A percentile compares a stretch with the other conserved stretches of the same genome.
phyloP scores from a whole-genome alignment of 1,284 basidiomycete species.

The Salmacisia buchloeana region DNA sequence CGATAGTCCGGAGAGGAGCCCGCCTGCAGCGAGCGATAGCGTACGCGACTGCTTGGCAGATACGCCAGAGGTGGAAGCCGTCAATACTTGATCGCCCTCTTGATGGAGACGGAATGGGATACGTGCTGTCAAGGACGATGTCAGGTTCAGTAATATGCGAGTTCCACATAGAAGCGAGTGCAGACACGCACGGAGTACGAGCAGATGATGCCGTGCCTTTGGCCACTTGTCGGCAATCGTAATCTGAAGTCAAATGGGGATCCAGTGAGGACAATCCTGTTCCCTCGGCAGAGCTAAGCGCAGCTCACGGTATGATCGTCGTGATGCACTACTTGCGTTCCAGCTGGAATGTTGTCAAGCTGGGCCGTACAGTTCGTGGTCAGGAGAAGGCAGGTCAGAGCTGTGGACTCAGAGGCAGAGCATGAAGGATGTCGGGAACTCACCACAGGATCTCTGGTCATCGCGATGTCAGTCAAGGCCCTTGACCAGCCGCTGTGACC shows the following conservation, averaged over 20 bases:
- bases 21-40: conserved; percentile 20
- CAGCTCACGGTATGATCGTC: background rate
- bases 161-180: conserved; percentile 1
- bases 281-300: background rate
- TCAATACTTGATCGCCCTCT: background rate
- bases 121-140: conserved; percentile 21
- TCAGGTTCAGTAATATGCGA: conserved; percentile 12
- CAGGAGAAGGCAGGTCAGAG: too few species aligned
- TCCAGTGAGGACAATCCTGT: background rate
- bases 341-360: background rate
- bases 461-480: background rate
- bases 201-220: conserved; percentile 12
- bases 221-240: conserved; percentile 6
- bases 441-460: background rate
- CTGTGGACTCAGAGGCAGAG: background rate
- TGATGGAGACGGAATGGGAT: conserved; percentile 18
- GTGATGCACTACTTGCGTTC: background rate
- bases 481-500: background rate
- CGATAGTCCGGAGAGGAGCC: conserved; percentile 24
- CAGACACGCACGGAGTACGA: background rate
- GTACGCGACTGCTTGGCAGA: background rate
- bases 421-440: background rate
- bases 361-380: too few species aligned
- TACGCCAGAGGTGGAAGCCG: too few species aligned
- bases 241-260: background rate